Conservation (phyloP, 192 early-diverging fungal species). For the Linnemannia elongata region DNA sequence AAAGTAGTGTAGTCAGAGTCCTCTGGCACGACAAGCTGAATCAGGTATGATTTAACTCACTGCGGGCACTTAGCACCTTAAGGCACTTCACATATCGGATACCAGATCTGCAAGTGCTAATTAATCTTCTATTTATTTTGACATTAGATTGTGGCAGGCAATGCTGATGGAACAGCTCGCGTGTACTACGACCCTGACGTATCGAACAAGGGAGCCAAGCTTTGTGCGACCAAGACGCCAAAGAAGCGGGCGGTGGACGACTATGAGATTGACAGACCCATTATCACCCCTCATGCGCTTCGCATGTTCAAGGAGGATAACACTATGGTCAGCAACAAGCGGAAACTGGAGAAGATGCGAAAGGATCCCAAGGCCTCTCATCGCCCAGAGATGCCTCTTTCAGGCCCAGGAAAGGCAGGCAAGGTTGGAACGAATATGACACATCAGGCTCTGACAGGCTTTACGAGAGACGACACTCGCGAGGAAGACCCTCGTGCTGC, state of each 20-base stretch:
- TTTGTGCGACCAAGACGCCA: constrained; percentile 74
- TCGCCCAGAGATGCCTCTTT: constrained; percentile 83
- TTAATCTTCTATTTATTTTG: not conserved
- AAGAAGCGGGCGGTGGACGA: constrained; percentile 76
- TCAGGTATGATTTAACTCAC: constrained; percentile 58
- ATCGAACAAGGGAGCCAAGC: constrained; percentile 78
- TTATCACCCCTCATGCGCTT: constrained; percentile 91
- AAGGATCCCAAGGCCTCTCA: constrained; percentile 78
- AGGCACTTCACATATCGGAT: not conserved
- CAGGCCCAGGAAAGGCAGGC: constrained; percentile 88
- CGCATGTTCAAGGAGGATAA: constrained; percentile 87
- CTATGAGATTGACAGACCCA: constrained; percentile 75
- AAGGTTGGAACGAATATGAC: constrained; percentile 86
- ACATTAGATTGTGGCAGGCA: constrained; percentile 80
- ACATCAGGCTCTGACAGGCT: constrained; percentile 87
- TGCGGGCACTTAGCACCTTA: not conserved
- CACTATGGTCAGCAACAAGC: constrained; percentile 69
- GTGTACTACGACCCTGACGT: constrained; percentile 82
- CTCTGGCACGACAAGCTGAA: constrained; percentile 92
- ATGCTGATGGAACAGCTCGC: constrained; percentile 78
- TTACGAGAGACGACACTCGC: constrained; percentile 78
- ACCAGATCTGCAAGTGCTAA: not conserved
- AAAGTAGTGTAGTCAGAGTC: constrained; percentile 78
- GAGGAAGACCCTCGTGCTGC: constrained; percentile 96
- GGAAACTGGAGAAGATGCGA: constrained; percentile 80